Evolutionary conservation across 2,329 filamentous ascomycete genomes (phyloP).

Genomic region (Epichloe scottii): DNA sequence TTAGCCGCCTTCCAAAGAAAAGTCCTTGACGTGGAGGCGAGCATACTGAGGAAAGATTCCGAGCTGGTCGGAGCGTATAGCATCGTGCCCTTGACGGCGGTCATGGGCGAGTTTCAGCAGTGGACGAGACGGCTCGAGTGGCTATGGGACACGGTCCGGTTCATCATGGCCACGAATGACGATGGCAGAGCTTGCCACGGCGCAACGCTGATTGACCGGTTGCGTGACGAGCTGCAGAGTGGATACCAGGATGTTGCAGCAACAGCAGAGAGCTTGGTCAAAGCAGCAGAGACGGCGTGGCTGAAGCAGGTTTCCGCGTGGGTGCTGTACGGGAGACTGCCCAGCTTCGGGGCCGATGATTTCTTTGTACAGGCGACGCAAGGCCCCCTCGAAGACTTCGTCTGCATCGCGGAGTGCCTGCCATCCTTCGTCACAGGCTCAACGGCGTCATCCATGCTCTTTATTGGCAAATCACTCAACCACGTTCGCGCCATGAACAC

Average conservation of each 20-base stretch:
- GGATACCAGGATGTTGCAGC: slow-evolving; percentile 80
- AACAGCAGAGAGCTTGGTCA: slow-evolving; percentile 60
- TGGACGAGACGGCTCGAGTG: slow-evolving; percentile 81
- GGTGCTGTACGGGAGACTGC: slow-evolving; percentile 79
- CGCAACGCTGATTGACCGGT: slow-evolving; percentile 61
- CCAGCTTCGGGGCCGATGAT: slow-evolving; percentile 64
- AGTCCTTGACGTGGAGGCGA: slow-evolving; percentile 71
- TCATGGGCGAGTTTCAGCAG: slow-evolving; percentile 73
- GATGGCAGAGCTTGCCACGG: slow-evolving; percentile 41
- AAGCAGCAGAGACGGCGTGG: slow-evolving; percentile 78
- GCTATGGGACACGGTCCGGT: slow-evolving; percentile 62
- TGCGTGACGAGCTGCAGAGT: slow-evolving; percentile 68
- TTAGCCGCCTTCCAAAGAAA: slow-evolving; percentile 71
- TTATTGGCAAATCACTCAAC: slow-evolving; percentile 80
- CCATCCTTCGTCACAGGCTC: slow-evolving; percentile 67
- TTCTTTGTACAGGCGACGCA: slow-evolving; percentile 62
- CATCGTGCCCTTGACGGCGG: slow-evolving; percentile 78
- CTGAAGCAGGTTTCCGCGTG: slow-evolving; percentile 80
- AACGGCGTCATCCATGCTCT: slow-evolving; percentile 73
- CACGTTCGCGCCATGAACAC: slow-evolving; percentile 54
- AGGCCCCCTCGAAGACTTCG: slow-evolving; percentile 41
- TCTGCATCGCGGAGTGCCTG: slow-evolving; percentile 45
- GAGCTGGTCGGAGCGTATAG: slow-evolving; percentile 79
- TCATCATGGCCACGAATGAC: slow-evolving; percentile 42
- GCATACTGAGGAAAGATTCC: slow-evolving; percentile 64